Conservation (phyloP, 495 filamentous ascomycete species). For the Bacidia gigantensis region DNA sequence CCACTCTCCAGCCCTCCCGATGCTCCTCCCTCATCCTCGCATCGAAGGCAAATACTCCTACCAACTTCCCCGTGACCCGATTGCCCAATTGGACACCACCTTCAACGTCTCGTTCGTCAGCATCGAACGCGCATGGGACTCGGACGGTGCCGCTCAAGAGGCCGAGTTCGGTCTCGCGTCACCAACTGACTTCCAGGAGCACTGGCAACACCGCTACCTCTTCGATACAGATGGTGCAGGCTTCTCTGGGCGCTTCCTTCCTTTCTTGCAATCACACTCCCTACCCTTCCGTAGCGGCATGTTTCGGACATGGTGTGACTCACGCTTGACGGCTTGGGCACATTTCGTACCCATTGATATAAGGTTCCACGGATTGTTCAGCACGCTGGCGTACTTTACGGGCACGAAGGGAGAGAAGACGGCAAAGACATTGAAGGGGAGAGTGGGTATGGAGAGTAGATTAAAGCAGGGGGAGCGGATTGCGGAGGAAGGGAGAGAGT, state of each 20-base stretch:
- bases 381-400: conserved; percentile 51
- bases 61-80: conserved; percentile 23
- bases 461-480: conserved; percentile 43
- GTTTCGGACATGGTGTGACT: conserved; percentile 65
- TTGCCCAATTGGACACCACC: conserved; percentile 32
- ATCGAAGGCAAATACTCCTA: conserved; percentile 23
- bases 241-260: conserved; percentile 47
- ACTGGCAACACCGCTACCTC: conserved; percentile 51
- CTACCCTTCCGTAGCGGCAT: conserved; percentile 50
- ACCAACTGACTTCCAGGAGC: conserved; percentile 38
- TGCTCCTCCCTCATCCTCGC: conserved; percentile 14
- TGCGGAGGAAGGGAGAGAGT: conserved; percentile 49
- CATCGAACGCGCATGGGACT: conserved; percentile 37
- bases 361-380: conserved; percentile 49
- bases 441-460: conserved; percentile 15
- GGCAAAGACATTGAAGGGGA: conserved; percentile 23
- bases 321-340: conserved; percentile 54
- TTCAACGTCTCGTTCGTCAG: conserved; percentile 30
- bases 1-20: conserved; percentile 27
- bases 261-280: conserved; percentile 45
- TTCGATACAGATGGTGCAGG: conserved; percentile 60
- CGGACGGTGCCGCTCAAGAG: conserved; percentile 37
- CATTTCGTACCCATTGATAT: conserved; percentile 69
- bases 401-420: conserved; percentile 24
- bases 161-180: conserved; percentile 35